Base-by-base conservation (phyloP, 306 rosid species). In the Cicer yamashitae region DNA sequence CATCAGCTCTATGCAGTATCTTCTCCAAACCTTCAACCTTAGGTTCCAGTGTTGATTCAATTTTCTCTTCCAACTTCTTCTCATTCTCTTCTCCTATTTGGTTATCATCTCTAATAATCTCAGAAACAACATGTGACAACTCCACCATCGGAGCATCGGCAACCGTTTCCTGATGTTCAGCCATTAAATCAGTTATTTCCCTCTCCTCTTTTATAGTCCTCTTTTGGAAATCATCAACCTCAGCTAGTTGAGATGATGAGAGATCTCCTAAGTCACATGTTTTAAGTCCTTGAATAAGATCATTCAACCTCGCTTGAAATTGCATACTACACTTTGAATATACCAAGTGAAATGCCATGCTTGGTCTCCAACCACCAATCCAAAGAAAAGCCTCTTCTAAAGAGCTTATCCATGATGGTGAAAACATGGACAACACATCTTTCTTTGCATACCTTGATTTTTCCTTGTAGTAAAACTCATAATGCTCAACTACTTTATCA, bases 311-410 rank as follows among this genome's bases (percentile, higher is more conserved):
- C 0, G 72, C 86, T 67, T 91, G 87, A 50, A 85, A 77, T 45
- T 89, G 96, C 59, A 86, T 6, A 6, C 96, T 88, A 0, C 86
- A 83, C 59, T 89, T 91, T 4, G 91, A 84, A 69, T 88, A 86
- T 6, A 91, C 79, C 43, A 91, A 52, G 40, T 89, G 93, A 48
- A 89, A 83, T 25, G 90, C 90, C 88, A 74, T 81, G 56, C 81
- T 88, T 6, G 97, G 97, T 17, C 93, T 79, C 93, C 93, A 88
- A 12, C 91, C 97, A 0, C 91, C 97, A 65, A 91, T 79, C 93
- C 97, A 88, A 12, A 88, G 86, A 74, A 89, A 88, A 38, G 91
- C 90, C 0, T 79, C 82, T 67, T 89, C 96, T 4, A 91, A 64
- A 0, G 93, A 46, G 60, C 87, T 85, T 11, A 20, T 63, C 93